Conservation (phyloP, 1,139 yeast genomes). For the Candida tetrigidarum region DNA sequence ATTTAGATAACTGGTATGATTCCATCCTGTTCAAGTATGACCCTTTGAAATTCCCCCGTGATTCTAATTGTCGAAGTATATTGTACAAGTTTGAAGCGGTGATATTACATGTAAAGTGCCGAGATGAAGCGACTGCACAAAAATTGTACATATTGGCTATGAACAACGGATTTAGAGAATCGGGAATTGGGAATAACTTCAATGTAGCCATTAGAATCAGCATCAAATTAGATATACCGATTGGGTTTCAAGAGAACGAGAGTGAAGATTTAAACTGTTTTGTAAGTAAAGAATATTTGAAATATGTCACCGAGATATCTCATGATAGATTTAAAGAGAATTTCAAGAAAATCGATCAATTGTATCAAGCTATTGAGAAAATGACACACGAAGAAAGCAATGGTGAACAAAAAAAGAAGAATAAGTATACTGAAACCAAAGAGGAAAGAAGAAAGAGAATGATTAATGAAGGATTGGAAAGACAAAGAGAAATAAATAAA, state of each 20-base stretch:
- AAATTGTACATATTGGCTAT: conserved; percentile 69
- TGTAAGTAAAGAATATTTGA: conserved; percentile 54
- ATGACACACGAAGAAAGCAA: conserved; percentile 22
- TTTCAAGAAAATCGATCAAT: conserved; percentile 52
- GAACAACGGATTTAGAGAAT: conserved; percentile 85
- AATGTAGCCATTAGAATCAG: conserved; percentile 80
- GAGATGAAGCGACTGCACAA: conserved; percentile 62
- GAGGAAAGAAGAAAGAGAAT: conserved; percentile 67
- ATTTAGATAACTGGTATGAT: conserved; percentile 58
- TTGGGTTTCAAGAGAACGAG: conserved; percentile 53
- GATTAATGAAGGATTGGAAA: conserved; percentile 61
- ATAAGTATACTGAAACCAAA: conserved; percentile 28
- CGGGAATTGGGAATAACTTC: conserved; percentile 81
- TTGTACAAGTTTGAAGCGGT: conserved; percentile 84
- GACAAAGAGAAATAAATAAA: conserved; percentile 39
- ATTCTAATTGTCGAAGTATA: conserved; percentile 50
- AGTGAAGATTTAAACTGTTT: conserved; percentile 36
- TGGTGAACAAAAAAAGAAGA: conserved; percentile 7
- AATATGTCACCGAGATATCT: conserved; percentile 52
- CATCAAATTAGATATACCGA: conserved; percentile 72
- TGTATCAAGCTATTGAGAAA: conserved; percentile 46
- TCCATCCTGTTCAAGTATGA: conserved; percentile 29
- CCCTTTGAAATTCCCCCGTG: conserved; percentile 12
- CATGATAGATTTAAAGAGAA: conserved; percentile 68
- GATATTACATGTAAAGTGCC: conserved; percentile 81